These are phyloP conservation scores for Combretum micranthum DNA, from an alignment of 345 rosid species.

Conservation along the genomic window DNA sequence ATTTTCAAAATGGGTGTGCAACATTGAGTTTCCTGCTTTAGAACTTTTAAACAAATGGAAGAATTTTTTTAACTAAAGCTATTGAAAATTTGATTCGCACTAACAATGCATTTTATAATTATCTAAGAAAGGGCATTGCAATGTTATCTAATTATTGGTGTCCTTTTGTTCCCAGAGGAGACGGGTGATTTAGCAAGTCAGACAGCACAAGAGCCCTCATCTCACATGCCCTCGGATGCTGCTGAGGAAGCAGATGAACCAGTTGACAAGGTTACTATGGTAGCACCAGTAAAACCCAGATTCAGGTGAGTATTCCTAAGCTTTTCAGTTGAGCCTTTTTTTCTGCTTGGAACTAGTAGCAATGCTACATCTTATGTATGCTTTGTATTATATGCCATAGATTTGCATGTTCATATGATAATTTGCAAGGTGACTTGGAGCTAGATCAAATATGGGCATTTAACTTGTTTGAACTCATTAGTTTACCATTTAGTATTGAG, in stretches of 20 bases:
- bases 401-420: too few species aligned
- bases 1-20: too few species aligned
- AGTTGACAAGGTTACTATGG: conserved; percentile 7
- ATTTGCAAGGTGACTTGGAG: too few species aligned
- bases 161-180: conserved; percentile 28
- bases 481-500: too few species aligned
- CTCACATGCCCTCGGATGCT: conserved; percentile 6
- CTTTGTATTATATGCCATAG: too few species aligned
- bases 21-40: too few species aligned
- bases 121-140: neutral
- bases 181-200: conserved; percentile 18
- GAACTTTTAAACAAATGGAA: too few species aligned
- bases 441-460: too few species aligned
- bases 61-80: too few species aligned
- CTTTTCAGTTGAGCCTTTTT: neutral
- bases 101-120: too few species aligned
- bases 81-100: too few species aligned
- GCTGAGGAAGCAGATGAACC: conserved; percentile 10
- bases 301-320: conserved; percentile 30
- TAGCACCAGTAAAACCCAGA: conserved; percentile 29
- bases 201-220: conserved; percentile 8
- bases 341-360: neutral
- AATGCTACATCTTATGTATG: neutral
- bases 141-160: neutral
- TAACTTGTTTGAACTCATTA: too few species aligned